These are phyloP conservation scores for Globisporangium sylvaticum DNA, from an alignment of 352 stramenopile species.

Conservation along the genomic window DNA sequence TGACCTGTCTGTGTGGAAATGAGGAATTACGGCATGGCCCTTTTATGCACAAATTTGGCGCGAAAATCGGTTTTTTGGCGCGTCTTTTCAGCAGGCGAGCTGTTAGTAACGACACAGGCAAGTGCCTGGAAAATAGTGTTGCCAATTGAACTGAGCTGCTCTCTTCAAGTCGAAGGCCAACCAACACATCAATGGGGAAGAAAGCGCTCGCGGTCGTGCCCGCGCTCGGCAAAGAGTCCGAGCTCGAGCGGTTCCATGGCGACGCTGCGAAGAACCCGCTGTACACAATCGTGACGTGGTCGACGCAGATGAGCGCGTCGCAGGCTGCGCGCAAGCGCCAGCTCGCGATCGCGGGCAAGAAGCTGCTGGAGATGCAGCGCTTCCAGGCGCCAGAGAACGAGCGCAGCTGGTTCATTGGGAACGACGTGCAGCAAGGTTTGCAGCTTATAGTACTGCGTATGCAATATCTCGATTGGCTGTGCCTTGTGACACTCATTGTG, in stretches of 20 bases:
- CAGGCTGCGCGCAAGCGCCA: conserved; percentile 37
- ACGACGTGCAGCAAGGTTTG: conserved; percentile 55
- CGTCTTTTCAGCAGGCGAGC: neutral
- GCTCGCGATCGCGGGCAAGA: conserved; percentile 39
- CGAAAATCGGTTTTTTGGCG: conserved; percentile 16
- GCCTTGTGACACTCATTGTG: neutral
- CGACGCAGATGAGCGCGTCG: conserved; percentile 8
- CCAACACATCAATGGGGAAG: conserved; percentile 34
- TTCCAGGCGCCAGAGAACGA: conserved; percentile 37
- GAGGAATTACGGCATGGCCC: neutral
- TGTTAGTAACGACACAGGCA: neutral
- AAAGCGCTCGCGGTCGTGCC: conserved; percentile 54
- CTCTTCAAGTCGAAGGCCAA: neutral
- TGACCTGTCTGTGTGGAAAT: neutral
- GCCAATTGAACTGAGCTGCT: neutral
- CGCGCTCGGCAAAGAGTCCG: conserved; percentile 25
- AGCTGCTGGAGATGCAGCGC: conserved; percentile 65
- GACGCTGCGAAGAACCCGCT: conserved; percentile 52
- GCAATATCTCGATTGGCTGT: neutral
- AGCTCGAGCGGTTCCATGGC: conserved; percentile 64
- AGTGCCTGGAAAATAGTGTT: neutral
- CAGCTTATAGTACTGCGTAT: neutral
- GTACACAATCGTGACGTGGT: conserved; percentile 50
- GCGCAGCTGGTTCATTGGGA: conserved; percentile 78
- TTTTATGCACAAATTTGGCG: conserved; percentile 4